Evolutionary conservation across 176 grass and related monocot species (phyloP), one percentile per base, ranked within the genome.

Genomic region (Eragrostis curvula): DNA sequence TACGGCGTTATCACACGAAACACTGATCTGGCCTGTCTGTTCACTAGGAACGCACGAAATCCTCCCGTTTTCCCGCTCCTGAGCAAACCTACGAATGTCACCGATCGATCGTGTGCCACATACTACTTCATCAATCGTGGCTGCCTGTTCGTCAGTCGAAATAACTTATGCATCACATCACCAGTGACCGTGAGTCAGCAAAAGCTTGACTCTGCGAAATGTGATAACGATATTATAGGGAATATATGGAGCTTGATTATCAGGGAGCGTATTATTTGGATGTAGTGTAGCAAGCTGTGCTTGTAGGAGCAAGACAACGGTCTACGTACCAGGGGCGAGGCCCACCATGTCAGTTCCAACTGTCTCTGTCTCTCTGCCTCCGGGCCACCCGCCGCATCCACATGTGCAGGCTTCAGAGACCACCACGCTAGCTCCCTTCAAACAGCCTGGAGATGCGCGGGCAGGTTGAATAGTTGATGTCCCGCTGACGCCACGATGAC

Each of bases 401-500:
- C 73, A 79, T 87, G 85, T 69, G 78, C 50, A n/a, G 18, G 21
- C 45, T 46, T 45, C 42, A 11, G 18, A 28, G 21, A n/a, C 41
- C 9, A 21, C 73, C 56, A 5, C 44, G 42, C 44, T 1, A 68
- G 20, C 32, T 36, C 32, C 32, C 14, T 8, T 8, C 30, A 47
- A 27, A 21, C 77, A 62, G 45, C 69, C 68, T 59, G 52, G 69
- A 46, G 25, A 28, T 66, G 36, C 23, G 13, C 39, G 32, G 21
- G 3, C 41, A 43, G 58, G 73, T 23, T n/a, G n/a, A n/a, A n/a
- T n/a, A n/a, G n/a, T n/a, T 82, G 66, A 67, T 49, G 73, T 25
- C 58, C 5, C 63, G 48, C 83, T 73, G 88, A 77, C 83, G 18
- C 30, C 73, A 78, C 12, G 17, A 25, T 86, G 88, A 90, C 67